Base-by-base conservation (phyloP, 208 protist genomes). In the Wallacemonas rigidus region DNA sequence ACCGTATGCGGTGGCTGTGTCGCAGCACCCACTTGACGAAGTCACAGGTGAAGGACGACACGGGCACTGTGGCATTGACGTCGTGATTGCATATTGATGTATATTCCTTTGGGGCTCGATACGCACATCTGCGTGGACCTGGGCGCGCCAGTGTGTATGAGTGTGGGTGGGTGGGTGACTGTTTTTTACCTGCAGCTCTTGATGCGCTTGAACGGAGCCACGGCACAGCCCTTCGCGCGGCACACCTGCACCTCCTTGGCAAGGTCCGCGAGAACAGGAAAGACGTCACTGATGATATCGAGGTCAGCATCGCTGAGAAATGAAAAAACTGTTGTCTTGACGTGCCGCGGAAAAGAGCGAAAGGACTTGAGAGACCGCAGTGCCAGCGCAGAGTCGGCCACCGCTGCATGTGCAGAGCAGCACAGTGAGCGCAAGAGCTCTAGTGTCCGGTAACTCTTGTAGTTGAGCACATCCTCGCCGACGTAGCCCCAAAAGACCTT, bases 401-500 rank as follows among this genome's bases (percentile, higher is more conserved):
- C 72, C 1, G 77, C 71, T 2, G 78, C 81, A 1, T 72, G 70
- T 0, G 82, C 87, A 1, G 72, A 56, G 17, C 72, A 45, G 68
- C 84, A 91, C 15, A 92, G 70, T 8, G 83, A 80, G 17, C 79
- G 77, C 41, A 92, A 78, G 50, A 84, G 55, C 39, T 85, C 76
- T 35, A 92, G 67, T 6, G 89, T 92, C 35, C 89, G 84, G 61
- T 89, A 89, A 58, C 77, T 85, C 58, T 91, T 91, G 76, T 87
- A 94, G 74, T 94, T 94, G 64, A 83, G 79, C 48, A 89, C 85
- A n/a, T 75, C 68, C 39, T 79, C 76, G n/a, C 77, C 80, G 45
- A 92, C 82, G 44, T 90, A 86, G 43, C 89, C 89, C 85, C 89
- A 94, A 71, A 91, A 94, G 15, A 94, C 89, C 62, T 89, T 94